Base-by-base conservation (phyloP, 257 asterid species). In the Eustoma russellianum region DNA sequence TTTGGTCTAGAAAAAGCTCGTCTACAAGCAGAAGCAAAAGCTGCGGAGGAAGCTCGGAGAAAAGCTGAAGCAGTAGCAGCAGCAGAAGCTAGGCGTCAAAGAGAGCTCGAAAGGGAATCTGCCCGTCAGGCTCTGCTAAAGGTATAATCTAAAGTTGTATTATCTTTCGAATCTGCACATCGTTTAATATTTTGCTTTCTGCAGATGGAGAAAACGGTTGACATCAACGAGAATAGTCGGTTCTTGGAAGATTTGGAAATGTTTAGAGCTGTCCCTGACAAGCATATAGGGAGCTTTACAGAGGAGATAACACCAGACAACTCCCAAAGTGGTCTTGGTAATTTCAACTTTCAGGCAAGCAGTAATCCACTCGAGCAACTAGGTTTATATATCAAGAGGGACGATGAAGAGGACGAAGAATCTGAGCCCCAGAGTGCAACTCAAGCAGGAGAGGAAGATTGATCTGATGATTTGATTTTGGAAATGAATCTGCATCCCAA, bases 121-220 rank as follows among this genome's bases (percentile, higher is more conserved):
- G 94, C 94, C 41, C 88, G 96, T n/a, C 77, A 62, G 71, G 96
- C 94, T 67, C 59, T 87, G 70, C 86, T 57, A 53, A 70, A 77
- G 92, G 96, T 87, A 38, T 38, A 3, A 3, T 38, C 12, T 38
- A n/a, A 6, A 11, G 8, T 4, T 28, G 2, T 19, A 18, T 19
- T 46, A 7, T 7, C 0, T 18, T 30, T 2, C n/a, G 10, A 3
- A 3, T 40, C 48, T 40, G 2, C 7, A 33, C 43, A 41, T 9
- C 33, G 12, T 16, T 49, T 46, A 9, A 48, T 41, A 9, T 49
- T 16, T 24, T 56, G 34, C 16, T 19, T 5, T 30, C 33, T 49
- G 60, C 74, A 83, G 96, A 83, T 86, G 92, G 94, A 79, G 72
- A 86, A 79, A 71, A 86, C 96, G 0, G 92, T 86, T 13, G 92